phyloP scores from a whole-genome alignment of 2,329 filamentous ascomycete genomes.

The Rugonectria rugulosa region DNA sequence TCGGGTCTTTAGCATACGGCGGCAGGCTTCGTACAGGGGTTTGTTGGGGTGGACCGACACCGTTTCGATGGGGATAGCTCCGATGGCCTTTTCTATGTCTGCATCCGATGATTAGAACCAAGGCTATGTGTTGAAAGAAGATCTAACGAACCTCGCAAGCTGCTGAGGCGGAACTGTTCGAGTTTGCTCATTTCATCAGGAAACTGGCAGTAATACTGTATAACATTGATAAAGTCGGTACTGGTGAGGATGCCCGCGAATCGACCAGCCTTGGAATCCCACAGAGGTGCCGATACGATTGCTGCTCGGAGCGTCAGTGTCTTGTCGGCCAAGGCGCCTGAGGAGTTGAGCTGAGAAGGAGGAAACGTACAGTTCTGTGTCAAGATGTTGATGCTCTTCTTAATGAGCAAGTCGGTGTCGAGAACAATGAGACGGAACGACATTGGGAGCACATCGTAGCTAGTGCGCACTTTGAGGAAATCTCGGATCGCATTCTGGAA shows the following conservation, averaged over 20 bases:
- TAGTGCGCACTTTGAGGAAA: conserved; percentile 94
- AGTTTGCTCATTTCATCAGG: conserved; percentile 89
- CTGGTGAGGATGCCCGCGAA: conserved; percentile 95
- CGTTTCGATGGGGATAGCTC: conserved; percentile 89
- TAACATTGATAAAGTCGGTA: conserved; percentile 97
- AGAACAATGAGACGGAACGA: conserved; percentile 96
- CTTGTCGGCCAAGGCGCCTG: neutral
- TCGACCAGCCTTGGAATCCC: conserved; percentile 91
- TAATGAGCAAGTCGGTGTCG: conserved; percentile 93
- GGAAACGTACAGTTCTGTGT: conserved; percentile 82
- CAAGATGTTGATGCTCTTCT: conserved; percentile 95
- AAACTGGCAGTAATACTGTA: conserved; percentile 98
- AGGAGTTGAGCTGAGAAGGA: conserved; percentile 3
- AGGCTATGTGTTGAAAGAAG: neutral
- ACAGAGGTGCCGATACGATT: conserved; percentile 96
- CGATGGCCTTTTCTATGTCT: conserved; percentile 97
- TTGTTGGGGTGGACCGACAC: conserved; percentile 92
- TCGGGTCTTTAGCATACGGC: conserved; percentile 91
- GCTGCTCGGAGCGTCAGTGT: conserved; percentile 58
- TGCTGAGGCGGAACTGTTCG: conserved; percentile 92
- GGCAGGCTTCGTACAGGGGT: conserved; percentile 93
- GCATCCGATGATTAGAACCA: conserved; percentile 26
- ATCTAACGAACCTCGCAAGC: conserved; percentile 74
- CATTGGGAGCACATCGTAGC: conserved; percentile 95
- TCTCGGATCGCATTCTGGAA: conserved; percentile 86